Evolutionary conservation across 1,139 yeast genomes (phyloP).

Genomic region (Blastobotrys elegans): DNA sequence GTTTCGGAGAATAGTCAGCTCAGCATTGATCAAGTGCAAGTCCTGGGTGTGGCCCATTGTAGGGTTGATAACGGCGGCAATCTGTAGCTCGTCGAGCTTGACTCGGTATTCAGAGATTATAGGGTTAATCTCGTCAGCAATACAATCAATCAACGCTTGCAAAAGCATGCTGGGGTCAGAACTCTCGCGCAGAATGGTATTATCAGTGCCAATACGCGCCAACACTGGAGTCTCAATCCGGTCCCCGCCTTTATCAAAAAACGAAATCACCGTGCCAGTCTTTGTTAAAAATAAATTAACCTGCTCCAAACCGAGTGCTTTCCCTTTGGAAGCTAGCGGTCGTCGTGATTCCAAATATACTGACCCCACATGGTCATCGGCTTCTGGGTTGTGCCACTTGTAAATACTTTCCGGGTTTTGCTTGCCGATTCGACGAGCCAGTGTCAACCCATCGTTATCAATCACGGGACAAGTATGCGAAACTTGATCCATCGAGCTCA

Average conservation of each 20-base stretch:
- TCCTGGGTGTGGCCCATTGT: constrained; percentile 47
- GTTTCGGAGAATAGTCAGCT: constrained; percentile 42
- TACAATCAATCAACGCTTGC: constrained; percentile 50
- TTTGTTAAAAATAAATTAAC: constrained; percentile 44
- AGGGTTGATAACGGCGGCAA: constrained; percentile 47
- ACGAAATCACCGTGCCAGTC: constrained; percentile 46
- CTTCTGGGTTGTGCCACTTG: constrained; percentile 36
- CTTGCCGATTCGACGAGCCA: constrained; percentile 10
- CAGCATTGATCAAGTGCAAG: constrained; percentile 48
- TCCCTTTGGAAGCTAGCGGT: constrained; percentile 41
- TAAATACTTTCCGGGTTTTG: constrained; percentile 30
- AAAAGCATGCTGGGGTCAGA: constrained; percentile 47
- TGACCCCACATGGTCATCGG: constrained; percentile 16
- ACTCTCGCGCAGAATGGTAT: constrained; percentile 45
- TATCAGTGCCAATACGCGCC: constrained; percentile 41
- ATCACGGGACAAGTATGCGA: background rate
- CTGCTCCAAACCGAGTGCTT: constrained; percentile 52
- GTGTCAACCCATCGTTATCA: background rate
- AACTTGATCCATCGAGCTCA: background rate
- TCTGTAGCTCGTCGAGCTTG: constrained; percentile 44
- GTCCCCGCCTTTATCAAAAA: constrained; percentile 49
- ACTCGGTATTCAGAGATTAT: constrained; percentile 54
- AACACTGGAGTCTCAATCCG: constrained; percentile 48
- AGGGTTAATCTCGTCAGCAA: constrained; percentile 54
- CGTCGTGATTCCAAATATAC: constrained; percentile 40